Base-by-base conservation (phyloP, 768 basidiomycete species). In the Cystobasidium ongulense region DNA sequence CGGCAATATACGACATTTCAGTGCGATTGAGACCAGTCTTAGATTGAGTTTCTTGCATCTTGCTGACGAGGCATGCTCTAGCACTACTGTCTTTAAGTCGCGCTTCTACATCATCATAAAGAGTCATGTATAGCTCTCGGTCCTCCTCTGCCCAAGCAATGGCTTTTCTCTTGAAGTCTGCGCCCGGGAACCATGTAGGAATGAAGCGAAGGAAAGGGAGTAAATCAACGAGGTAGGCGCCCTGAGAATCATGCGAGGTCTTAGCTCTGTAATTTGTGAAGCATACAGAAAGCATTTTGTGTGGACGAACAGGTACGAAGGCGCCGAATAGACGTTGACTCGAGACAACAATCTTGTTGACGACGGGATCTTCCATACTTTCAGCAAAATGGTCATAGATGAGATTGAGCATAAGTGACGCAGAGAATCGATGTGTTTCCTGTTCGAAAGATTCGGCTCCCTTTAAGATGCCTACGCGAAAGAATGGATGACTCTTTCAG, bases 121-220 rank as follows among this genome's bases (percentile, higher is more conserved):
- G 29, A n/a, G 62, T 43, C n/a, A 36, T 35, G 57, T 62, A 72
- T 29, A 72, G 27, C 27, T 27, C 57, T 35, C 57, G 38, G 33
- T 72, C 71, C 27, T 72, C 71, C 18, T 29, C 41, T n/a, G 43
- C 41, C 35, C 63, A 72, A 8, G 39, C 27, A 33, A 62, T 41
- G 11, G 57, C 71, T 33, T 62, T 53, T 15, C 46, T 11, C n/a
- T 62, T 57, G 41, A 72, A 72, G 39, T 36, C 35, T n/a, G 52
- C 71, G 31, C 71, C 71, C 1, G 59, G 71, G 15, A 72, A 53
- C 71, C 71, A 72, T 27, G 33, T 33, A 25, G 71, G 71, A 25
- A 52, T 35, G 21, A 62, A 62, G 5, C 57, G 52, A 1, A 72
- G 71, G 21, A 57, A 35, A 2, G 71, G 71, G 23, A 43, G 63